Evolutionary conservation across 2,329 filamentous ascomycete genomes (phyloP).

Genomic region (Scopulariopsis brevicaulis): DNA sequence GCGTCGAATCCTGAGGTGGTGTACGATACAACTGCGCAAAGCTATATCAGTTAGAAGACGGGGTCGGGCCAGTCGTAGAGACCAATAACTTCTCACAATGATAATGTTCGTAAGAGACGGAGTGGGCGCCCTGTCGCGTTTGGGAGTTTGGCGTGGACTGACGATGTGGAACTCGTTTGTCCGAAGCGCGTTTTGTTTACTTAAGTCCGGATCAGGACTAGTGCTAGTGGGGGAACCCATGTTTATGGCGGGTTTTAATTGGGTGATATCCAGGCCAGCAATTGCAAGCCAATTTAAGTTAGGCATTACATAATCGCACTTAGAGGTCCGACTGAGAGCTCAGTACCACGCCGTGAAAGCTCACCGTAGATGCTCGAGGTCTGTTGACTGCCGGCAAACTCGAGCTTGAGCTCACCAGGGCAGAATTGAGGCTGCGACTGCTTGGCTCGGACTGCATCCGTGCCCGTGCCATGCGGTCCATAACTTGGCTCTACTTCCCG

Average conservation of each 20-base stretch:
- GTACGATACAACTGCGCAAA: neutral
- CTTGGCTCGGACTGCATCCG: no score
- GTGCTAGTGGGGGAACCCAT: slow-evolving; percentile 8
- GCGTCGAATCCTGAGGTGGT: neutral
- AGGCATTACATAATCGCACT: no score
- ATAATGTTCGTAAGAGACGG: neutral
- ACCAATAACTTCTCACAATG: neutral
- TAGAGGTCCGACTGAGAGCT: no score
- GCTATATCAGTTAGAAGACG: neutral
- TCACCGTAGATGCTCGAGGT: no score
- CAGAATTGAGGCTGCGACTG: no score
- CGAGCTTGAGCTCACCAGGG: no score
- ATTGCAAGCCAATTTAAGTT: neutral
- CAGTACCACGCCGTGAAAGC: no score
- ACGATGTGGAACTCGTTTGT: neutral
- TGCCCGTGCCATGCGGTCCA: neutral
- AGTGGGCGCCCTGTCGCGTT: neutral
- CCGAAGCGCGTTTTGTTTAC: slow-evolving; percentile 26
- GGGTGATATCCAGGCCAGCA: neutral
- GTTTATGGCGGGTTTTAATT: neutral
- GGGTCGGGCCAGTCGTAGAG: neutral
- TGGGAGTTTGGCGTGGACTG: neutral
- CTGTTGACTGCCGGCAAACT: no score
- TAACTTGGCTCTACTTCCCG: neutral
- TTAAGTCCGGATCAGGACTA: slow-evolving; percentile 22